phyloP scores from a whole-genome alignment of 2,329 filamentous ascomycete species.

The Tolypocladium amazonense region DNA sequence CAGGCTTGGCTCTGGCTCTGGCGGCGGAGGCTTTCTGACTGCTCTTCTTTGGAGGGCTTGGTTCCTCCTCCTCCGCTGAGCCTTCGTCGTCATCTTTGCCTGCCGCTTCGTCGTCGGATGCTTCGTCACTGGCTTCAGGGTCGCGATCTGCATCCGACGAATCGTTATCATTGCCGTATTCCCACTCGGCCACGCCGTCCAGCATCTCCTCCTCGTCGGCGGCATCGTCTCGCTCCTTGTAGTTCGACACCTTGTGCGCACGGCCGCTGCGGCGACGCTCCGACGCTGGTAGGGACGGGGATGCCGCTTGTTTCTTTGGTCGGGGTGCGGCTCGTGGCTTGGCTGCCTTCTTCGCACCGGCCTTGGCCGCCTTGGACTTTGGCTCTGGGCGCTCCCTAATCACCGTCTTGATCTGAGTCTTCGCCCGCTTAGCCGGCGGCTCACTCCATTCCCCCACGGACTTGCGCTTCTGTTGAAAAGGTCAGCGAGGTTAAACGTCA shows the following conservation, averaged over 20 bases:
- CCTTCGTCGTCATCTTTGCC: slow-evolving; percentile 8
- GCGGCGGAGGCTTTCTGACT: slow-evolving; percentile 10
- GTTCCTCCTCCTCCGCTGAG: slow-evolving; percentile 8
- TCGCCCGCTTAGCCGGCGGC: slow-evolving; percentile 27
- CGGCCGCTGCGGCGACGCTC: slow-evolving; percentile 49
- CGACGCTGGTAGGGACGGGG: slow-evolving; percentile 20
- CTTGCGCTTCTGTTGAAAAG: slow-evolving; percentile 42
- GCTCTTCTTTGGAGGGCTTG: slow-evolving; percentile 13
- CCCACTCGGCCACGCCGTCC: slow-evolving; percentile 48
- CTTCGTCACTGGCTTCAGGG: not conserved
- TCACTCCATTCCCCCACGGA: slow-evolving; percentile 38
- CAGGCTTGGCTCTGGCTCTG: slow-evolving; percentile 11
- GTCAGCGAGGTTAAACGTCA: slow-evolving; percentile 12
- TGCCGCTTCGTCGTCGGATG: slow-evolving; percentile 12
- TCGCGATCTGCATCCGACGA: slow-evolving; percentile 20
- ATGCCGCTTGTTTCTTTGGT: slow-evolving; percentile 16
- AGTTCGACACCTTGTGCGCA: slow-evolving; percentile 33
- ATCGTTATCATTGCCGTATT: slow-evolving; percentile 31
- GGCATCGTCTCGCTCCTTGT: slow-evolving; percentile 45
- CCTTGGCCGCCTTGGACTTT: slow-evolving; percentile 24
- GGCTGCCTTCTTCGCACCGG: slow-evolving; percentile 19
- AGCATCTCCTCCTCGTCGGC: slow-evolving; percentile 53
- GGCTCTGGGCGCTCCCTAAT: slow-evolving; percentile 23
- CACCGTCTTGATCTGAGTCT: slow-evolving; percentile 24
- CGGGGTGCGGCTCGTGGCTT: slow-evolving; percentile 18